phyloP scores from a whole-genome alignment of 2,329 filamentous ascomycete species.

The Kalaharituber pfeilii region DNA sequence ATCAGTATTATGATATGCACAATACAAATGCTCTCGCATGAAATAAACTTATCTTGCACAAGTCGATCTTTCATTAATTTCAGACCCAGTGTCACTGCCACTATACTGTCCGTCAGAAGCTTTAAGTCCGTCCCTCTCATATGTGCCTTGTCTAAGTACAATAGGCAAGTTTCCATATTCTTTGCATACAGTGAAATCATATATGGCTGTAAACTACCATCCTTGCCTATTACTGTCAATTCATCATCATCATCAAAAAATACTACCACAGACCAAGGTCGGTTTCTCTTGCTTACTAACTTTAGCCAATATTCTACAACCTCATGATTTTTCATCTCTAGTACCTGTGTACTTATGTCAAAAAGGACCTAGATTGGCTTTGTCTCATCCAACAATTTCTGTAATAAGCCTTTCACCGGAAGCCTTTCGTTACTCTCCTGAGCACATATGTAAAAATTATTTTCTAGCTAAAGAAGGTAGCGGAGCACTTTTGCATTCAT shows the following conservation, averaged over 20 bases:
- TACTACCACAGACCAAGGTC: conserved; percentile 31
- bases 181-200: conserved; percentile 41
- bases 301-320: conserved; percentile 38
- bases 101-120: conserved; percentile 42
- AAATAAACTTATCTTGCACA: conserved; percentile 42
- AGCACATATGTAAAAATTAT: conserved; percentile 30
- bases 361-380: conserved; percentile 36
- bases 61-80: conserved; percentile 50
- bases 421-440: conserved; percentile 30
- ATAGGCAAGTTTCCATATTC: conserved; percentile 41
- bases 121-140: conserved; percentile 53
- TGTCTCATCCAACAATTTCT: background rate
- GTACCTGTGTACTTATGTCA: conserved; percentile 45
- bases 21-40: background rate
- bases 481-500: conserved; percentile 47
- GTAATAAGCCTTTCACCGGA: conserved; percentile 19
- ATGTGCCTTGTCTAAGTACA: conserved; percentile 55
- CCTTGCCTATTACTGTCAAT: conserved; percentile 36
- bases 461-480: conserved; percentile 38
- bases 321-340: conserved; percentile 41
- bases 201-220: conserved; percentile 33
- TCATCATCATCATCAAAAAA: conserved; percentile 43
- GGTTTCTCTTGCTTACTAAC: background rate
- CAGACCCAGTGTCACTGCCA: conserved; percentile 50
- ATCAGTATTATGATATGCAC: too few relatives aligned